Conservation (phyloP, 257 asterid species). For the Phtheirospermum japonicum region DNA sequence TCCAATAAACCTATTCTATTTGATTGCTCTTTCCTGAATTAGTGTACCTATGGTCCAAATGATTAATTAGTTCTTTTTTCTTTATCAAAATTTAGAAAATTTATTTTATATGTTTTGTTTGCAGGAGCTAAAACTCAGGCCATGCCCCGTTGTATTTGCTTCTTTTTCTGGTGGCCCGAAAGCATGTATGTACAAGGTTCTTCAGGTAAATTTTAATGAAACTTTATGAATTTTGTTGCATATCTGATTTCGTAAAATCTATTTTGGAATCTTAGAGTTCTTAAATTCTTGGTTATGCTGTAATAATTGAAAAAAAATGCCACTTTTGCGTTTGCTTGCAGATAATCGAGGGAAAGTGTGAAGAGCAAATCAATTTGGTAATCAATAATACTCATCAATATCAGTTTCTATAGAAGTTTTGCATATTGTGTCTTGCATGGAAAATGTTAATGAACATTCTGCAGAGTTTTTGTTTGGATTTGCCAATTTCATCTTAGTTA, state of each 20-base stretch:
- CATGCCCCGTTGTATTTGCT: constrained; percentile 88
- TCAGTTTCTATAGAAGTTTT: neutral
- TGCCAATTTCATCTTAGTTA: no score
- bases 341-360: constrained; percentile 81
- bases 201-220: constrained; percentile 54
- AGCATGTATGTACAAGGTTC: constrained; percentile 93
- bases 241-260: neutral
- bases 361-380: constrained; percentile 62
- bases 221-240: constrained; percentile 3
- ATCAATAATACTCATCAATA: constrained; percentile 7
- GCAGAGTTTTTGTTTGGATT: no score
- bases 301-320: constrained; percentile 1
- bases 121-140: constrained; percentile 84
- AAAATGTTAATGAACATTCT: no score
- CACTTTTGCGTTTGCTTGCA: constrained; percentile 38
- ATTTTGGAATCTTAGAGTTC: constrained; percentile 8
- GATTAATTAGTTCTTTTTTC: neutral
- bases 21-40: constrained; percentile 1
- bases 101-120: neutral
- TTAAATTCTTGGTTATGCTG: constrained; percentile 6
- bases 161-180: constrained; percentile 97
- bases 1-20: constrained; percentile 13
- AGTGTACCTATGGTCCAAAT: neutral
- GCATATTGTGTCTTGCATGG: neutral
- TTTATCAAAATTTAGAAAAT: constrained; percentile 4